Evolutionary conservation across 352 stramenopile genomes (phyloP).

Genomic region (Bremia lactucae): DNA sequence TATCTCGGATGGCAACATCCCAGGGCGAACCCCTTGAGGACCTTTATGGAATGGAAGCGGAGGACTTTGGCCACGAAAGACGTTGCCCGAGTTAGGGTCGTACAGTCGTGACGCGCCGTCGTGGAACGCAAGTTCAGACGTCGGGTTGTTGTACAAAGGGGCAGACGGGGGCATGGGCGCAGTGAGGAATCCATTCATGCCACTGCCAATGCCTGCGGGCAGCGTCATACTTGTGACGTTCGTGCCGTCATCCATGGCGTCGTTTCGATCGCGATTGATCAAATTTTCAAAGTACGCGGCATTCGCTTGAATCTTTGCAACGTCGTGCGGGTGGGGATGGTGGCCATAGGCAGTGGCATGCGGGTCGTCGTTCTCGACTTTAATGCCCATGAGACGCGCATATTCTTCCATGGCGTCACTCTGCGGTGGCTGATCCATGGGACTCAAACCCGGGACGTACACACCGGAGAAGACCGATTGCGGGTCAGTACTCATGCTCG

Average conservation of each 20-base stretch:
- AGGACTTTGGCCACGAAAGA: conserved; percentile 24
- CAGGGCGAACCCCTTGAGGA: conserved; percentile 14
- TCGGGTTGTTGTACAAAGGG: conserved; percentile 46
- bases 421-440: conserved; percentile 38
- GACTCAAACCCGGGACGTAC: conserved; percentile 34
- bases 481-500: conserved; percentile 6
- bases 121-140: conserved; percentile 49
- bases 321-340: conserved; percentile 22
- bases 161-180: conserved; percentile 17
- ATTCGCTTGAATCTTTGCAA: conserved; percentile 68
- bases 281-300: conserved; percentile 76
- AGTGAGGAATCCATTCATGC: conserved; percentile 42
- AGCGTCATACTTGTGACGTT: conserved; percentile 59
- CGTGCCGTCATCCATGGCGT: conserved; percentile 30
- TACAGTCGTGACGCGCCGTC: conserved; percentile 58
- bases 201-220: conserved; percentile 50
- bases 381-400: conserved; percentile 74
- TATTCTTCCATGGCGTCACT: conserved; percentile 68
- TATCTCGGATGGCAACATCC: conserved; percentile 22
- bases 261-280: conserved; percentile 43
- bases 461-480: conserved; percentile 29
- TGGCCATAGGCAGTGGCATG: conserved; percentile 31
- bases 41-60: conserved; percentile 41
- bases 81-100: conserved; percentile 46
- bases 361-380: conserved; percentile 48